These are phyloP conservation scores for Puccinia polysora DNA, from an alignment of 1,284 basidiomycete species.

Conservation along the genomic window DNA sequence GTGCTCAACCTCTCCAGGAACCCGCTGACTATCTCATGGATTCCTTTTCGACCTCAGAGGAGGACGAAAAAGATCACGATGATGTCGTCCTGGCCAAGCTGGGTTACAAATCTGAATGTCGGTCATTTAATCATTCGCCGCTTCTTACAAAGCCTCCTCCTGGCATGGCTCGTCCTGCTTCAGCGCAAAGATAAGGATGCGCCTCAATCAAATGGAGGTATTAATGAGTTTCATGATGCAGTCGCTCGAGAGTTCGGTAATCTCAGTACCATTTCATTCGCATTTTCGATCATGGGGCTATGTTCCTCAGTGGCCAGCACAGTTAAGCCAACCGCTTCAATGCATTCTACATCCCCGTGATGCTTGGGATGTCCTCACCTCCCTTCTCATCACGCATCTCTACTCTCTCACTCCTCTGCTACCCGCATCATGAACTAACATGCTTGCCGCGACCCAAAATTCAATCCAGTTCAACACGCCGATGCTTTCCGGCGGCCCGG, in stretches of 20 bases:
- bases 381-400: no score
- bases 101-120: conserved; percentile 43
- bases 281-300: conserved; percentile 43
- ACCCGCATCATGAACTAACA: no score
- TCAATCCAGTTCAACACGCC: conserved; percentile 67
- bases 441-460: no score
- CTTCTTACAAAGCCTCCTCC: background rate
- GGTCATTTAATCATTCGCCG: background rate
- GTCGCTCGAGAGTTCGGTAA: conserved; percentile 42
- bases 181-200: background rate
- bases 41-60: no score
- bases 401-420: no score
- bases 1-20: no score
- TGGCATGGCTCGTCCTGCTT: background rate
- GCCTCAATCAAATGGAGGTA: background rate
- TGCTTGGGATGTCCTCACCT: background rate
- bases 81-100: conserved; percentile 32
- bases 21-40: no score
- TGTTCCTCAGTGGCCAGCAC: conserved; percentile 42
- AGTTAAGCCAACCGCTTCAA: conserved; percentile 1
- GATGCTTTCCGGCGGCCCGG: conserved; percentile 67
- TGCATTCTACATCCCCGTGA: background rate
- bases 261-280: conserved; percentile 41
- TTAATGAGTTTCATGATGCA: background rate
- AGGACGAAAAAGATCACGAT: conserved; percentile 41